Percentiles rank a stretch among this genome's conserved stretches.
Conservation (phyloP, 805 yeast genomes). For the Clavispora asparagi region DNA sequence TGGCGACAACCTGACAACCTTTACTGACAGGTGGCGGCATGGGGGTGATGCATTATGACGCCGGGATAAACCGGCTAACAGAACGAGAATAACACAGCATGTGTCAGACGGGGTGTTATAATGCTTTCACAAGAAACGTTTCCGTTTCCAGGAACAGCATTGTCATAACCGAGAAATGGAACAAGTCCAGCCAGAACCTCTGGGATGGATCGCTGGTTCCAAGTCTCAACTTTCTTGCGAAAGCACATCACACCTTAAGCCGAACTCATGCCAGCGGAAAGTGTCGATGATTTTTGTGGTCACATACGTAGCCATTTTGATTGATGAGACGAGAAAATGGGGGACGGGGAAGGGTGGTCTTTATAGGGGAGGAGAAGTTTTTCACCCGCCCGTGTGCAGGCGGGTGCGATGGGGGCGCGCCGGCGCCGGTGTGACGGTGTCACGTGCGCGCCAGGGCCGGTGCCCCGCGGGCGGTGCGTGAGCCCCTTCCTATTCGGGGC, state of each 20-base stretch:
- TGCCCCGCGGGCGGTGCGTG: too few species aligned
- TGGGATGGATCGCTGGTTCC: background rate
- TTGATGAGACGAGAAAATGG: conserved; percentile 3
- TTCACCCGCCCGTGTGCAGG: background rate
- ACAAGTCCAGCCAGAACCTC: conserved; percentile 8
- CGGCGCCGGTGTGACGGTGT: too few species aligned
- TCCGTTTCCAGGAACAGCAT: conserved; percentile 14
- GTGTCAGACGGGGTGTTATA: conserved; percentile 8
- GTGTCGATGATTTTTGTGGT: conserved; percentile 15
- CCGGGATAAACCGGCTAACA: background rate
- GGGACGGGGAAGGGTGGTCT: too few species aligned
- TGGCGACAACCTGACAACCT: background rate
- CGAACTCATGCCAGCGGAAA: conserved; percentile 9
- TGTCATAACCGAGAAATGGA: conserved; percentile 14
- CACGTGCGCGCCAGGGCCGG: too few species aligned
- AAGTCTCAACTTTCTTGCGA: background rate
- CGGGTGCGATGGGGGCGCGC: too few species aligned
- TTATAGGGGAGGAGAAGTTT: background rate
- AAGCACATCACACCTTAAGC: conserved; percentile 14
- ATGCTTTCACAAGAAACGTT: conserved; percentile 12
- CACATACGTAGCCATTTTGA: conserved; percentile 34
- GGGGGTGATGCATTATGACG: background rate
- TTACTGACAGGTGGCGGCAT: background rate
- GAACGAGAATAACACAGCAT: background rate
- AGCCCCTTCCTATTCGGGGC: too few species aligned